Evolutionary conservation across 176 grass and related monocot species (phyloP).

Genomic region (Hsuehochloa calcarea): DNA sequence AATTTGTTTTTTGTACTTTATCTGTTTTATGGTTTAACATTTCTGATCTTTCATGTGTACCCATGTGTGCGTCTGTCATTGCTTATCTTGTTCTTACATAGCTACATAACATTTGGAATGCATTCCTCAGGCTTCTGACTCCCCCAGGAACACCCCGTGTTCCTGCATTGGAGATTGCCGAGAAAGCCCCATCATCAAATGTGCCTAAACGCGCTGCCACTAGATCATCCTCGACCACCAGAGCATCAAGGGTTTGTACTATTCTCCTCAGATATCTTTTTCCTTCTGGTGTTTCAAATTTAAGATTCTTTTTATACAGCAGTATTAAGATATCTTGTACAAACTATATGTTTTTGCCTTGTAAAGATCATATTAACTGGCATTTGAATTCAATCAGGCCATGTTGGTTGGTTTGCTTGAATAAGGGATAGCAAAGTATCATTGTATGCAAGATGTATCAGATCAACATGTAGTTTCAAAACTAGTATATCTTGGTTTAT

Average conservation of each 20-base stretch:
- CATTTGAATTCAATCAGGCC: not conserved
- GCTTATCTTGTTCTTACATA: slow-evolving; percentile 6
- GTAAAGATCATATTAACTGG: not conserved
- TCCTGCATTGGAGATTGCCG: slow-evolving; percentile 44
- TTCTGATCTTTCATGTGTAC: not conserved
- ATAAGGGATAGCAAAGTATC: not conserved
- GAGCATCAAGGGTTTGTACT: slow-evolving; percentile 77
- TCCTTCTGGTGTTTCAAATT: slow-evolving; percentile 19
- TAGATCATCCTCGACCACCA: slow-evolving; percentile 72
- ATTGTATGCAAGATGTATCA: not conserved
- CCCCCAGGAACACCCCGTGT: slow-evolving; percentile 76
- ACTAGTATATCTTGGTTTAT: not conserved
- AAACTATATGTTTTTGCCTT: not conserved
- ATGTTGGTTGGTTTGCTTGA: not conserved
- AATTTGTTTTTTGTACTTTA: not conserved
- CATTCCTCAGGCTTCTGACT: slow-evolving; percentile 84
- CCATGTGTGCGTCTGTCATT: not conserved
- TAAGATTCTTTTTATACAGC: slow-evolving; percentile 22
- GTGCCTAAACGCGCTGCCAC: slow-evolving; percentile 44
- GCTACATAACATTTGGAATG: slow-evolving; percentile 26
- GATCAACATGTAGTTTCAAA: not conserved
- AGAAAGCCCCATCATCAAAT: slow-evolving; percentile 52
- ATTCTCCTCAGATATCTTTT: not conserved
- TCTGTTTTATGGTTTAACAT: not conserved
- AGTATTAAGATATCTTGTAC: not conserved